Conservation (phyloP, 768 basidiomycete species). For the Steccherinum ochraceum region DNA sequence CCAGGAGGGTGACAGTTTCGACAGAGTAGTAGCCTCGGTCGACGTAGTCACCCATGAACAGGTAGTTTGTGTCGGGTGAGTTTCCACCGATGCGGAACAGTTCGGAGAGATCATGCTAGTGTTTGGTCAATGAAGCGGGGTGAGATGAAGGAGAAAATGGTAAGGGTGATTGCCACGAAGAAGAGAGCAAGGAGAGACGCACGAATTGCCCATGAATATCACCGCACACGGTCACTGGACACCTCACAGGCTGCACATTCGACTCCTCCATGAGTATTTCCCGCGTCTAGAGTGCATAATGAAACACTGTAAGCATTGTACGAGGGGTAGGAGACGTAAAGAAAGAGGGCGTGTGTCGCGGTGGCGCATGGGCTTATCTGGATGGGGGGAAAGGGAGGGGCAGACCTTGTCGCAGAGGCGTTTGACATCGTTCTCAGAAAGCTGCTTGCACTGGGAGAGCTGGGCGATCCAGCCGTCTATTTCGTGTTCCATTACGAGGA, state of each 20-base stretch:
- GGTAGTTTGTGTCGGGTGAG: constrained; percentile 98
- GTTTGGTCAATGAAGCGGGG: constrained; percentile 1
- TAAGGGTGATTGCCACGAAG: constrained; percentile 8
- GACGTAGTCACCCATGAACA: constrained; percentile 99
- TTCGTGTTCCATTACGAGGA: constrained; percentile 50
- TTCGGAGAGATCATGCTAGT: constrained; percentile 97
- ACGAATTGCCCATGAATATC: constrained; percentile 99
- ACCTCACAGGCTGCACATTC: constrained; percentile 96
- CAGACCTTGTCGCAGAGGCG: constrained; percentile 97
- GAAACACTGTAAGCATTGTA: constrained; percentile 3
- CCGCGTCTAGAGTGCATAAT: constrained; percentile 58
- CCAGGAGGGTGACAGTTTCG: constrained; percentile 95
- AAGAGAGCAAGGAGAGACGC: constrained; percentile 32
- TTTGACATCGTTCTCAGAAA: constrained; percentile 93
- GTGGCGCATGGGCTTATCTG: constrained; percentile 24
- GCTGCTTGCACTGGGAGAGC: constrained; percentile 94
- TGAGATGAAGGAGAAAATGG: constrained; percentile 10
- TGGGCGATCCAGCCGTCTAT: constrained; percentile 97
- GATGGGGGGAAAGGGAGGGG: constrained; percentile 16
- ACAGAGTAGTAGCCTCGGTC: constrained; percentile 99
- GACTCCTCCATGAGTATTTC: constrained; percentile 99
- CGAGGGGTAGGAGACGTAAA: constrained; percentile 1
- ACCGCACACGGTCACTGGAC: constrained; percentile 98
- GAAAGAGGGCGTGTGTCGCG: constrained; percentile 3
- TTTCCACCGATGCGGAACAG: constrained; percentile 98